Percentiles rank a stretch among this genome's conserved stretches.
Conservation (phyloP, 768 basidiomycete species). For the Suillus subaureus region DNA sequence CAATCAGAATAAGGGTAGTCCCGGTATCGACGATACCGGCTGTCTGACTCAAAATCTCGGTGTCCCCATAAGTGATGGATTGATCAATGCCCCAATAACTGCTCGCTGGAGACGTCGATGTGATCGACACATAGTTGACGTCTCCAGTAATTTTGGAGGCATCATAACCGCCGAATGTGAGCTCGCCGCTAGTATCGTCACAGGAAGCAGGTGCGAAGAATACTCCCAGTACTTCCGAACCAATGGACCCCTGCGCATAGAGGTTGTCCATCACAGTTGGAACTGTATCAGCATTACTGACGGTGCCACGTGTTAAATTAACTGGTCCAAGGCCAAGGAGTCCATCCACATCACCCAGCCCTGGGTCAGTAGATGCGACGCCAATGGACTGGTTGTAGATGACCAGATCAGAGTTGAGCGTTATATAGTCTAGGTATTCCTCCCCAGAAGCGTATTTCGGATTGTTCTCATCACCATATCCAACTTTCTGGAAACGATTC, state of each 20-base stretch:
- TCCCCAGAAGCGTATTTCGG: too few relatives aligned
- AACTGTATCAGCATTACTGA: neutral
- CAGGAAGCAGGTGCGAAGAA: too few relatives aligned
- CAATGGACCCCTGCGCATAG: too few relatives aligned
- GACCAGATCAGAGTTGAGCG: conserved; percentile 6
- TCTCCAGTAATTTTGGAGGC: too few relatives aligned
- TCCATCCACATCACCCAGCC: neutral
- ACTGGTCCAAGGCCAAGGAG: conserved; percentile 32
- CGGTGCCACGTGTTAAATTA: conserved; percentile 31
- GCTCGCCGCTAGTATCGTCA: too few relatives aligned
- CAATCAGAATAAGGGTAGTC: conserved; percentile 32
- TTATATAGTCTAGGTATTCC: too few relatives aligned
- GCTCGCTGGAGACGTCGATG: neutral
- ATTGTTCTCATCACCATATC: too few relatives aligned
- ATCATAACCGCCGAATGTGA: too few relatives aligned
- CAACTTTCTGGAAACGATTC: too few relatives aligned
- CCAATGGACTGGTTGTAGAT: conserved; percentile 34
- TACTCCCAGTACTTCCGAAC: too few relatives aligned
- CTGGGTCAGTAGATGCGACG: conserved; percentile 19
- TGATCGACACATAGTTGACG: too few relatives aligned
- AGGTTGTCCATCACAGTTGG: too few relatives aligned
- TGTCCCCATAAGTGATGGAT: conserved; percentile 28
- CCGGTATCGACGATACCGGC: conserved; percentile 41
- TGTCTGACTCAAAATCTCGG: conserved; percentile 24
- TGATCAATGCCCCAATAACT: conserved; percentile 39